phyloP scores from a whole-genome alignment of 108 stramenopile genomes.

The Fragilariopsis cylindrus region DNA sequence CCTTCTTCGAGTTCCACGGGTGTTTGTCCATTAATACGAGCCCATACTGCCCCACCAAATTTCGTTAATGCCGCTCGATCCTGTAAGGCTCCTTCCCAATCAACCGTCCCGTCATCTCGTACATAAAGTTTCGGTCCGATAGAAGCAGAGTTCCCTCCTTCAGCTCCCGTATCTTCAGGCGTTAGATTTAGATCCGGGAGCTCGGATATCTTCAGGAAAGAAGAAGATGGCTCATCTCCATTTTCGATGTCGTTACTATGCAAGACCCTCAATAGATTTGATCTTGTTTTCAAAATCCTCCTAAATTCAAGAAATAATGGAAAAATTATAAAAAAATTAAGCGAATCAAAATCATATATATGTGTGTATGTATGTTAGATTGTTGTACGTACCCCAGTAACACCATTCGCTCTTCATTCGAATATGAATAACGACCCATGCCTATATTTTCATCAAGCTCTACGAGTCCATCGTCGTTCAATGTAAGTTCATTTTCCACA shows the following conservation, averaged over 20 bases:
- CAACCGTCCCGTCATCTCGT: constrained; percentile 95
- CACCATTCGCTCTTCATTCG: constrained; percentile 56
- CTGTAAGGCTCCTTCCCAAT: constrained; percentile 97
- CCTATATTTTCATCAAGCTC: constrained; percentile 35
- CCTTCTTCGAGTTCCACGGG: constrained; percentile 48
- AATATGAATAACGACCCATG: constrained; percentile 72
- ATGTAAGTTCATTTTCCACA: constrained; percentile 25
- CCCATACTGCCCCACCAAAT: constrained; percentile 91
- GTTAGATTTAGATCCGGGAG: constrained; percentile 29
- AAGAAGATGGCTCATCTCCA: background rate
- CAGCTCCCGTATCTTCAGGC: constrained; percentile 27
- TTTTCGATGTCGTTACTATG: constrained; percentile 17
- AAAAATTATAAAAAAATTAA: background rate
- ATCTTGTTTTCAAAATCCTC: constrained; percentile 33
- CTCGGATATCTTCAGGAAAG: constrained; percentile 33
- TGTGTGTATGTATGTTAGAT: too few relatives aligned
- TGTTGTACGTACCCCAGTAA: constrained; percentile 49
- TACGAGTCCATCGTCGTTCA: constrained; percentile 17
- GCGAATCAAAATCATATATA: background rate
- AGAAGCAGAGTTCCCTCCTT: constrained; percentile 15
- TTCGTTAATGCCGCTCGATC: constrained; percentile 88
- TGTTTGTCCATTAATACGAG: constrained; percentile 93
- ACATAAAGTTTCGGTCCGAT: constrained; percentile 86
- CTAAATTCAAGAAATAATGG: constrained; percentile 14
- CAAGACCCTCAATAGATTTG: constrained; percentile 25